Evolutionary conservation across 306 rosid genomes (phyloP).

Genomic region (Quercus alba): DNA sequence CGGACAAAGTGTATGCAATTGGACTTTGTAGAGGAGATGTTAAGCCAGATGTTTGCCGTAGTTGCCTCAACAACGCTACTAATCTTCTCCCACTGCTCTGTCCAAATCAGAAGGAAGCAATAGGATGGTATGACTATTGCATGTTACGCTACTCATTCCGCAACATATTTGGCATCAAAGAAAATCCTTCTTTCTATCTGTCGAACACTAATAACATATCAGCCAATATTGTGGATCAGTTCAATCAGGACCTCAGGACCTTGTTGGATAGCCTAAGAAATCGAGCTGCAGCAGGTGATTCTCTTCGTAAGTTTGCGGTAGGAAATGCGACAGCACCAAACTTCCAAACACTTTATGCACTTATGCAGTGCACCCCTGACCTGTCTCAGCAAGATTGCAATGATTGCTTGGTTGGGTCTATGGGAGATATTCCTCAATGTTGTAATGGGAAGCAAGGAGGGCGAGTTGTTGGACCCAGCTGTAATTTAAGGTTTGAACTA

Average conservation of each 20-base stretch:
- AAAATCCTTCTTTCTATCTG: background rate
- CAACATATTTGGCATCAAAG: background rate
- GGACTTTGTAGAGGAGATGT: constrained; percentile 15
- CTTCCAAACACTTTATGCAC: background rate
- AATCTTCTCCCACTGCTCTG: background rate
- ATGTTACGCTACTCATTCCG: constrained; percentile 9
- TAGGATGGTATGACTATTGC: background rate
- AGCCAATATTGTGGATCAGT: background rate
- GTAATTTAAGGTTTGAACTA: background rate
- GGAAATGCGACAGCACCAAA: background rate
- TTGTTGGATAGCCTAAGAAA: background rate
- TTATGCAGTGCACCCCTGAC: constrained; percentile 29
- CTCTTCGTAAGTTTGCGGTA: background rate
- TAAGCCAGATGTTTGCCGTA: background rate
- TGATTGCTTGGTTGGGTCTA: constrained; percentile 3
- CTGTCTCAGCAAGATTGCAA: constrained; percentile 1
- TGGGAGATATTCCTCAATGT: rapidly evolving
- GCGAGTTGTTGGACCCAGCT: background rate
- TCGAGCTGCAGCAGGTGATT: background rate
- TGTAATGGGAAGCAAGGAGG: background rate
- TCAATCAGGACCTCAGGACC: background rate
- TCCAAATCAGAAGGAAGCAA: background rate
- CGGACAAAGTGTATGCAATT: background rate
- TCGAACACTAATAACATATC: background rate
- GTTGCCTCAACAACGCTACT: background rate